Evolutionary conservation across 148 eudicot species (phyloP).

Genomic region (Vaccinium corymbosum): DNA sequence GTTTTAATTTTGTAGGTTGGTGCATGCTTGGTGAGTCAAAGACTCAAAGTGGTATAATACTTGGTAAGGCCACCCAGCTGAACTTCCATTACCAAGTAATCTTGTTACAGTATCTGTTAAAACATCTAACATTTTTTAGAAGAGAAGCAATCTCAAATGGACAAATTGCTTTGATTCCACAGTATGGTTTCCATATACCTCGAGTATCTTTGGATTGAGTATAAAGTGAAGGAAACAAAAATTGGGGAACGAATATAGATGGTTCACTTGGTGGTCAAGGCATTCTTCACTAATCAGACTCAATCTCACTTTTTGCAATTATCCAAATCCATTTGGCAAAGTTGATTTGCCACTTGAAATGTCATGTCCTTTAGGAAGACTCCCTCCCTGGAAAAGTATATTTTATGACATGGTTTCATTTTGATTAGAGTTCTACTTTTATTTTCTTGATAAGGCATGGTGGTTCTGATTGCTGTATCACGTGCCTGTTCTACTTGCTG

Average conservation of each 20-base stretch:
- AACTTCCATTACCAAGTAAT: constrained; percentile 5
- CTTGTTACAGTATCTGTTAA: background rate
- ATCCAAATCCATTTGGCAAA: background rate
- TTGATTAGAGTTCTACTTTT: background rate
- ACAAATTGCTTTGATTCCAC: background rate
- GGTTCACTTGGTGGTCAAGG: background rate
- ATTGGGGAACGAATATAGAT: background rate
- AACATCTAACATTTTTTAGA: background rate
- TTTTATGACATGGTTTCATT: background rate
- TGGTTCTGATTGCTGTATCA: background rate
- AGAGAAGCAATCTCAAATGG: background rate
- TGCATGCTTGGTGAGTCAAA: constrained; percentile 79
- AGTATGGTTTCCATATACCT: background rate
- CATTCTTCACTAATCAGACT: background rate
- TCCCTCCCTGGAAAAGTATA: background rate
- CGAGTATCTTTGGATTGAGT: background rate
- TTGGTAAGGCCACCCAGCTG: constrained; percentile 42
- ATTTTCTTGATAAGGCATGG: background rate
- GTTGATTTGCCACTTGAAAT: background rate
- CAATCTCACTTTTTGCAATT: background rate
- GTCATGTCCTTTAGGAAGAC: background rate
- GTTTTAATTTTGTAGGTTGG: constrained; percentile 49
- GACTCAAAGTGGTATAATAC: constrained; percentile 69
- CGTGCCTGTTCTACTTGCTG: background rate
- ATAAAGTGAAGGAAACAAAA: background rate